Evolutionary conservation across 2,329 filamentous ascomycete species (phyloP).

Genomic region (Thielaviopsis punctulata): DNA sequence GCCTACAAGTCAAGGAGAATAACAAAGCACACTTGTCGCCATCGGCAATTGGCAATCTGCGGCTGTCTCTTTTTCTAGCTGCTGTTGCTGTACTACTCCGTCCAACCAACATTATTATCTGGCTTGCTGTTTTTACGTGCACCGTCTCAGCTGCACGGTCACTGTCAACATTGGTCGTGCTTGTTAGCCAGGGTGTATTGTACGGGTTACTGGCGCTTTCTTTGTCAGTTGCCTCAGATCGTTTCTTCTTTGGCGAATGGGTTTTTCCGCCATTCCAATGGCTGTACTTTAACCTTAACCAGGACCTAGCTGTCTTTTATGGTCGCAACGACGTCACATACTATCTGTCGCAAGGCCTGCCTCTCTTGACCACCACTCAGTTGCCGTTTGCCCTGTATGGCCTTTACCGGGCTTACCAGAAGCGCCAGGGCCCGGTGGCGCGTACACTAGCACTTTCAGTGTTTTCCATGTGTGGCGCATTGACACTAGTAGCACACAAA

Average conservation of each 20-base stretch:
- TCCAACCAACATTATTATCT: constrained; percentile 79
- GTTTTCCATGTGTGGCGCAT: constrained; percentile 37
- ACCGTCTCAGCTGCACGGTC: constrained; percentile 27
- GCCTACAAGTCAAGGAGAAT: constrained; percentile 23
- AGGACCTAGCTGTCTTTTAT: constrained; percentile 83
- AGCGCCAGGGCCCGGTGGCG: constrained; percentile 29
- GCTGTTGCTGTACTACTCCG: constrained; percentile 70
- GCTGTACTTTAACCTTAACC: constrained; percentile 77
- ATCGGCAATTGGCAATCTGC: constrained; percentile 18
- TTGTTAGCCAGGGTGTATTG: constrained; percentile 45
- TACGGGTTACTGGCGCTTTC: constrained; percentile 46
- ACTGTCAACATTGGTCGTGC: constrained; percentile 27
- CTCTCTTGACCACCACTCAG: constrained; percentile 67
- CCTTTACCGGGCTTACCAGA: constrained; percentile 32
- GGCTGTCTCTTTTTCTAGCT: constrained; percentile 54
- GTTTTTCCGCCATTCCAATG: constrained; percentile 78
- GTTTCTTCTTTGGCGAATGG: constrained; percentile 67
- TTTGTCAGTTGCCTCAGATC: constrained; percentile 51
- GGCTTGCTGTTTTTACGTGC: constrained; percentile 44
- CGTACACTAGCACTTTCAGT: constrained; percentile 36
- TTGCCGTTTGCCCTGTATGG: constrained; percentile 59
- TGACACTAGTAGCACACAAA: constrained; percentile 81
- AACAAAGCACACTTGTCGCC: background rate
- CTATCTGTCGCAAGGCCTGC: constrained; percentile 78
- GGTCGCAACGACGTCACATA: constrained; percentile 83